Evolutionary conservation across 1,139 yeast species (phyloP), one percentile per base, ranked within the genome.

Genomic region (Pichia sp.): DNA sequence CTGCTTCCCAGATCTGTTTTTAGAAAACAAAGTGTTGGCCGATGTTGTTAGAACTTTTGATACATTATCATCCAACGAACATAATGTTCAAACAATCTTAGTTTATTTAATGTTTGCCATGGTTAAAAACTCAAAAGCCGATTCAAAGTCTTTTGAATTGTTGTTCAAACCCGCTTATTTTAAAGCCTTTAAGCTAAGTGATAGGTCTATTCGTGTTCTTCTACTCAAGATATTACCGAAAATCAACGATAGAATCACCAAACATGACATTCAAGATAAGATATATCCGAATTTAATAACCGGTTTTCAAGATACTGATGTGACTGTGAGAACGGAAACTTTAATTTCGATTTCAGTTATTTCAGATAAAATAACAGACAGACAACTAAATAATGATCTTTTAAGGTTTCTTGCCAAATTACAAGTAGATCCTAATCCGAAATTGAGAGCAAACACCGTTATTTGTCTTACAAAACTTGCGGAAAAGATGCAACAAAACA

Each of bases 241-340:
- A 26, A 80, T 75, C 53, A 69, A 78, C 37, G 67, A 67, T 2
- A 64, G 65, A 39, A 63, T 87, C 29, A 69, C 78, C 4, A 79
- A 79, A 42, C 64, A 73, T 32, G 86, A 82, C 40, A 74, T 88
- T 5, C 84, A 85, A 51, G 81, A 74, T 56, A 79, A 76, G 54
- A 72, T 92, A 3, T 87, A 86, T 61, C 77, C 77, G 10, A 73
- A 73, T 42, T 70, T 86, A 54, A 67, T 82, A 10, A 78, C 83
- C 27, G 97, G 97, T 0, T 83, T 92, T 56, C 79, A 81, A 36
- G 98, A 92, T 60, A 78, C 95, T 0, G 90, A 87, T 59, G 77
- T 82, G 7, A 73, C 82, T 35, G 77, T 92, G 41, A 71, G 97
- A 49, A 88, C 85, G 54, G 86, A 83, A 38, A 85, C 97, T 0